A percentile compares a stretch with the other conserved stretches of the same genome.
Evolutionary conservation across 106 monocot species (phyloP).

Genomic region (Phalaenopsis equestris): DNA sequence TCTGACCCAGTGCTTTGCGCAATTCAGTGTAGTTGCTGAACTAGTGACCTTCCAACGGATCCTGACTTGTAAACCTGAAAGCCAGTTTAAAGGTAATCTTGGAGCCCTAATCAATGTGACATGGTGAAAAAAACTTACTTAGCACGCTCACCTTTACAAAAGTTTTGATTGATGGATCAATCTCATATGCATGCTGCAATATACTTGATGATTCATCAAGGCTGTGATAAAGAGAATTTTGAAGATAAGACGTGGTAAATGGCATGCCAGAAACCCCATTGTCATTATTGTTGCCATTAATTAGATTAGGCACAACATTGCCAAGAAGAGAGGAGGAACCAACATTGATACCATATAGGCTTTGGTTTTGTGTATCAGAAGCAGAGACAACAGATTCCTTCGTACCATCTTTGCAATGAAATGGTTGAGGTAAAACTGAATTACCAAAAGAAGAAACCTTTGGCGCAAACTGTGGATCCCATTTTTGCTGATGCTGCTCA

Average conservation of each 20-base stretch:
- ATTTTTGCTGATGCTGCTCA: constrained; percentile 40
- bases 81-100: background rate
- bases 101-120: background rate
- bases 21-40: constrained; percentile 92
- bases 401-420: constrained; percentile 52
- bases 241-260: constrained; percentile 44
- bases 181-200: constrained; percentile 51
- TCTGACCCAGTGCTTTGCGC: constrained; percentile 83
- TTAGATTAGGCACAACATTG: constrained; percentile 41
- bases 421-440: constrained; percentile 42
- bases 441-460: constrained; percentile 40
- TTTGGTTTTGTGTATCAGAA: constrained; percentile 49
- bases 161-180: constrained; percentile 45
- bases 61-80: constrained; percentile 88
- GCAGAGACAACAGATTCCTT: constrained; percentile 42
- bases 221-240: constrained; percentile 65
- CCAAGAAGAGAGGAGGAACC: constrained; percentile 64
- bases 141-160: constrained; percentile 81
- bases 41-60: constrained; percentile 85
- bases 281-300: constrained; percentile 24
- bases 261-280: constrained; percentile 33
- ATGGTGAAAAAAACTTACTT: background rate
- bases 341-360: constrained; percentile 69
- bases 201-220: constrained; percentile 72
- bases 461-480: constrained; percentile 42